Base-by-base conservation (phyloP, 805 yeast genomes). In the Clavispora santaluciae region DNA sequence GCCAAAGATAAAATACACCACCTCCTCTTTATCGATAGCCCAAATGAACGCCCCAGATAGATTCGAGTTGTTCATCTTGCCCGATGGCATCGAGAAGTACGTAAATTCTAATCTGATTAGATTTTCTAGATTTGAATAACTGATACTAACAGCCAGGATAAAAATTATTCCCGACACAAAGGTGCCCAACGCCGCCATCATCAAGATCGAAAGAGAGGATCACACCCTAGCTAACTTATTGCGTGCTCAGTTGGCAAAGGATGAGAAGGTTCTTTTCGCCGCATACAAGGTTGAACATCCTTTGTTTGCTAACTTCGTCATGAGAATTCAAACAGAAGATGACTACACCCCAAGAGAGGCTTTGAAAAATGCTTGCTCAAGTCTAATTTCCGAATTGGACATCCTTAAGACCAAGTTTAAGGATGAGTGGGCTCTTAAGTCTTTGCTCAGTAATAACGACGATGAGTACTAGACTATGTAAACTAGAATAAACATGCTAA, bases 201-300 rank as follows among this genome's bases (percentile, higher is more conserved):
- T 93, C 51, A 88, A 87, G 47, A 88, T 93, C 53, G 98, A 93
- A 64, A 83, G 96, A 60, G 99, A 93, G 63, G 99, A 93, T 63
- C 99, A 93, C 60, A 93, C 99, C 3, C 72, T 93, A 44, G 99
- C 96, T 21, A 93, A 93, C 61, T 64, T 93, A 54, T 73, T 93
- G 45, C 78, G 95, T 59, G 81, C 90, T 22, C 96, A 91, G 60
- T 76, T 93, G 42, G 73, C 88, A 46, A 81, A 81, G 56, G 98
- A 93, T 61, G 80, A 81, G 37, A 80, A 82, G 50, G 99, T 93
- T n/a, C 61, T 93, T 25, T 93, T 90, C 61, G 98, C 95, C 33
- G 99, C 98, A 25, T 93, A 93, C 73, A 93, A 93, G 63, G 89
- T 93, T 33, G 98, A 93, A 66, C 99, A 93, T 67, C 99, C 99